These are phyloP conservation scores for Gossypium sturtianum DNA, from an alignment of 345 rosid genomes.

Conservation along the genomic window DNA sequence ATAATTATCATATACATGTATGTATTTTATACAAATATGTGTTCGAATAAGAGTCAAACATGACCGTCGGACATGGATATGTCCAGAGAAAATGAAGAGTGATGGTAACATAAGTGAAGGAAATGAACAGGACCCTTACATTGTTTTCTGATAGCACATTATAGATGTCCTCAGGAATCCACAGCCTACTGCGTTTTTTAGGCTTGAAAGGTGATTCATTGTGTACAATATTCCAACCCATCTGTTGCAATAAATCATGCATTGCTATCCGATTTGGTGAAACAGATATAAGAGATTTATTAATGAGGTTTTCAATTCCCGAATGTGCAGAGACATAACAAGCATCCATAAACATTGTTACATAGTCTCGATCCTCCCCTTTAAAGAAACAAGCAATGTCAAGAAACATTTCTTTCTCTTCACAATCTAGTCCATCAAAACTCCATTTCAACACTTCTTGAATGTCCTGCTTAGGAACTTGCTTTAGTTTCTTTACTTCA, in stretches of 20 bases:
- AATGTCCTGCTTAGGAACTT: slow-evolving; percentile 23
- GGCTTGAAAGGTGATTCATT: slow-evolving; percentile 7
- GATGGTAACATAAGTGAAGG: not conserved
- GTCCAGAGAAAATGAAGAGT: too few species aligned
- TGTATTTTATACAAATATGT: too few species aligned
- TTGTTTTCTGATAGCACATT: too few species aligned
- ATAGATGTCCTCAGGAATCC: slow-evolving; percentile 3
- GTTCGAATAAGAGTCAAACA: too few species aligned
- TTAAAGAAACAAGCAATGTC: slow-evolving; percentile 30
- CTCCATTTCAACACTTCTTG: slow-evolving; percentile 23
- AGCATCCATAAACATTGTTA: slow-evolving; percentile 17
- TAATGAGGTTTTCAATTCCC: slow-evolving; percentile 13
- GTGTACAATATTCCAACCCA: slow-evolving; percentile 2
- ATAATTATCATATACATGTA: too few species aligned
- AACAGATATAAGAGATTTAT: slow-evolving; percentile 24
- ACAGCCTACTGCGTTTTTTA: not conserved
- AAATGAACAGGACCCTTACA: not conserved
- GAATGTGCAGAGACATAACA: slow-evolving; percentile 18
- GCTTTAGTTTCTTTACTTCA: slow-evolving; percentile 18
- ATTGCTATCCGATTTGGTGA: slow-evolving; percentile 13
- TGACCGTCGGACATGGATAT: too few species aligned
- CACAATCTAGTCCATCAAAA: slow-evolving; percentile 27
- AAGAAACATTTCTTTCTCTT: slow-evolving; percentile 30
- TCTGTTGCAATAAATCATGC: slow-evolving; percentile 16
- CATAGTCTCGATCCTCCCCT: slow-evolving; percentile 15